Evolutionary conservation across 768 basidiomycete species (phyloP).

Genomic region (Termitomyces sp.): DNA sequence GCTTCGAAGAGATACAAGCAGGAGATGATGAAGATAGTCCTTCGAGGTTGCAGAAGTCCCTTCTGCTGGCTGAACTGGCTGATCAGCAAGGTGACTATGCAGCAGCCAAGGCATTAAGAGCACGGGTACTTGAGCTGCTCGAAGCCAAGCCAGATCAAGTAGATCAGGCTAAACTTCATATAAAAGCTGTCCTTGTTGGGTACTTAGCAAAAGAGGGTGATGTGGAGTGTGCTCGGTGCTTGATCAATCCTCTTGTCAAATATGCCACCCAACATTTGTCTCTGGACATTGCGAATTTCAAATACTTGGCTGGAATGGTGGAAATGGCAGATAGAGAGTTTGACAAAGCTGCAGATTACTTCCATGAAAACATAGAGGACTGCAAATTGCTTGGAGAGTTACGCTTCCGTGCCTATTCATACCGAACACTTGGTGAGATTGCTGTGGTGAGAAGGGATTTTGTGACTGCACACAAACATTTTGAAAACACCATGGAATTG

Average conservation of each 20-base stretch:
- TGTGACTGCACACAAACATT: too few relatives aligned
- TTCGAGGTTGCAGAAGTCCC: background rate
- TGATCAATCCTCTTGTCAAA: background rate
- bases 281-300: background rate
- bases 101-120: background rate
- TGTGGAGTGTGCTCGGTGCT: background rate
- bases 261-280: background rate
- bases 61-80: background rate
- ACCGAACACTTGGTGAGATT: too few relatives aligned
- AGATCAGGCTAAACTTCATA: too few relatives aligned
- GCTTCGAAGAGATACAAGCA: background rate
- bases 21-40: background rate
- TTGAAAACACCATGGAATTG: too few relatives aligned
- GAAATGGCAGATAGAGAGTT: background rate
- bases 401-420: too few relatives aligned
- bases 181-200: background rate
- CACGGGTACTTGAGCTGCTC: background rate
- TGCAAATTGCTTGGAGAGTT: too few relatives aligned
- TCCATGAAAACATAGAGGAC: background rate
- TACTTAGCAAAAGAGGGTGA: background rate
- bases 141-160: too few relatives aligned
- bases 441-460: too few relatives aligned
- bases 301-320: conserved; percentile 3
- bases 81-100: background rate
- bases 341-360: background rate